Evolutionary conservation across 1,284 basidiomycete genomes (phyloP).

Genomic region (Vanrija pseudolonga): DNA sequence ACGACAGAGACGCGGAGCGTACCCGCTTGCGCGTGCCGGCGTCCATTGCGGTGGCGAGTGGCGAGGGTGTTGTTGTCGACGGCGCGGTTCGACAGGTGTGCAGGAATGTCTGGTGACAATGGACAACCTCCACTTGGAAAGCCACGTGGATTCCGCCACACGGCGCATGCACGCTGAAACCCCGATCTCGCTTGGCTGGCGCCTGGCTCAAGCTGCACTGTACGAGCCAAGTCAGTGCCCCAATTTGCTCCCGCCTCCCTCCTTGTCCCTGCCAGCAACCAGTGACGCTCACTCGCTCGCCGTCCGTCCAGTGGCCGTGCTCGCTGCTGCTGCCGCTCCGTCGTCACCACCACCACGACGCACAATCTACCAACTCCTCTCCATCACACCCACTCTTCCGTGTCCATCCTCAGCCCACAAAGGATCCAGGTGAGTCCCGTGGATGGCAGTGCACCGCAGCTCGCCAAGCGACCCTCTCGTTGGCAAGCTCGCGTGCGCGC

Average conservation of each 20-base stretch:
- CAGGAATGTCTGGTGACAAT: neutral
- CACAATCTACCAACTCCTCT: neutral
- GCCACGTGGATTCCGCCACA: neutral
- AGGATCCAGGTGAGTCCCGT: neutral
- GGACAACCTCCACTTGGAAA: slow-evolving; percentile 20
- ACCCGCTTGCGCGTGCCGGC: slow-evolving; percentile 66
- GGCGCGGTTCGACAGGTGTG: too few relatives aligned
- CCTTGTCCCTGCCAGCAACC: neutral
- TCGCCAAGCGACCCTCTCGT: neutral
- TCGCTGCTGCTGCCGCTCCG: neutral
- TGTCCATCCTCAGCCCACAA: neutral
- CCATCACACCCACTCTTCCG: neutral
- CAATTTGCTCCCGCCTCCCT: too few relatives aligned
- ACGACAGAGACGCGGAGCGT: slow-evolving; percentile 57
- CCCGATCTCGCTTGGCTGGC: too few relatives aligned
- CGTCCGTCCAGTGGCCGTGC: neutral
- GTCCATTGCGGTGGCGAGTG: slow-evolving; percentile 1
- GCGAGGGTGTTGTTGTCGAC: neutral
- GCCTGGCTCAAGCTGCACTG: too few relatives aligned
- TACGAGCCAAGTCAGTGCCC: too few relatives aligned
- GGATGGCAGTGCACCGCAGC: too few relatives aligned
- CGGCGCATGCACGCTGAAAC: too few relatives aligned
- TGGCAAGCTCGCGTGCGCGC: neutral
- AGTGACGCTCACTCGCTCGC: neutral
- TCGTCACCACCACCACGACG: neutral